These are phyloP conservation scores for Daucus carota DNA, from an alignment of 129 eudicot genomes.

Conservation along the genomic window DNA sequence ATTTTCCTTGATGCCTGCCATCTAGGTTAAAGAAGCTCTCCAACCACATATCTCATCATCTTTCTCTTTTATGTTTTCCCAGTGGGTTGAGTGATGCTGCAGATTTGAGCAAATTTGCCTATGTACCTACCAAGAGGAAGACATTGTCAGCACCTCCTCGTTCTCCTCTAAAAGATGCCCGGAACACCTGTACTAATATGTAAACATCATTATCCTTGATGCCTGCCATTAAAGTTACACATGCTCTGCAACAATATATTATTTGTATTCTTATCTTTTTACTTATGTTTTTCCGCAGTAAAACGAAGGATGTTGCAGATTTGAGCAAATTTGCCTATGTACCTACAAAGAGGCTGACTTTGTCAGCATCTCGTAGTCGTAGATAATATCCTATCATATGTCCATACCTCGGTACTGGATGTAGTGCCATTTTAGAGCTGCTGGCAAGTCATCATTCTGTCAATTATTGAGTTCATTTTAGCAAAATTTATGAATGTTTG, in stretches of 20 bases:
- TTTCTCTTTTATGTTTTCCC: background rate
- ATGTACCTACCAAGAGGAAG: conserved; percentile 25
- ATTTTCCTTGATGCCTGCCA: background rate
- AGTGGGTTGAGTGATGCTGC: conserved; percentile 17
- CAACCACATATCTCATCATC: background rate
- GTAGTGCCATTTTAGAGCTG: background rate
- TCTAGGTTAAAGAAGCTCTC: background rate
- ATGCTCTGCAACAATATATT: background rate
- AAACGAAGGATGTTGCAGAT: conserved; percentile 19
- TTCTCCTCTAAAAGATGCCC: conserved; percentile 72
- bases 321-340: conserved; percentile 33
- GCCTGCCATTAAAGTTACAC: background rate
- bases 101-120: conserved; percentile 33
- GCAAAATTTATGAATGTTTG: background rate
- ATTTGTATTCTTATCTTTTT: background rate
- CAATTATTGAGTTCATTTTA: background rate
- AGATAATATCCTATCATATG: conserved; percentile 8
- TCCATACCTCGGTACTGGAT: background rate
- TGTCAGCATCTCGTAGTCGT: conserved; percentile 12
- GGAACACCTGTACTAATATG: conserved; percentile 46
- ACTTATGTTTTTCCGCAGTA: background rate
- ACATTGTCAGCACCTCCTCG: conserved; percentile 33
- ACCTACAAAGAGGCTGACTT: conserved; percentile 24
- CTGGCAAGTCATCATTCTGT: background rate
- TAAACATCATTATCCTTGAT: conserved; percentile 14